Evolutionary conservation across 2,329 filamentous ascomycete genomes (phyloP).

Genomic region (Erysiphe pulchra): DNA sequence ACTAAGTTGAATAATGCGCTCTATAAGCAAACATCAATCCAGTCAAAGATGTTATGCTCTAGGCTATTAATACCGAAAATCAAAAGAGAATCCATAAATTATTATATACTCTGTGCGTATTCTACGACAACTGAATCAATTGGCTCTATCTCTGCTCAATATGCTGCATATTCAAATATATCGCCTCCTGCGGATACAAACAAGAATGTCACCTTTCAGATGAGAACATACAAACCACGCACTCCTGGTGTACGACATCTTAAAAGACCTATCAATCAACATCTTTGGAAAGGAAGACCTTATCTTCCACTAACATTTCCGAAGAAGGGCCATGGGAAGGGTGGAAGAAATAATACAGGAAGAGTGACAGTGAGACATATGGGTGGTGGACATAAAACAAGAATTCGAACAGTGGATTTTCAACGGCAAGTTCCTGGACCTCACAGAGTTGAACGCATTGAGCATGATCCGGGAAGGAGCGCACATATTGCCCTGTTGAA

Average conservation of each 20-base stretch:
- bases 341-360: slow-evolving; percentile 74
- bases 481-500: slow-evolving; percentile 79
- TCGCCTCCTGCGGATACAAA: slow-evolving; percentile 19
- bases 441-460: slow-evolving; percentile 77
- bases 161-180: slow-evolving; percentile 16
- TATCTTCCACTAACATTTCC: slow-evolving; percentile 62
- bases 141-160: slow-evolving; percentile 13
- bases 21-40: too few relatives aligned
- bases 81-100: background rate
- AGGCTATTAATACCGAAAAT: too few relatives aligned
- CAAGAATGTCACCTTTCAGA: slow-evolving; percentile 13
- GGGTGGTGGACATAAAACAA: slow-evolving; percentile 74
- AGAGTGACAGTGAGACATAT: slow-evolving; percentile 72
- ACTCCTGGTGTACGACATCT: slow-evolving; percentile 85
- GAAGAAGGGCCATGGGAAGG: slow-evolving; percentile 80
- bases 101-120: slow-evolving; percentile 16
- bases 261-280: slow-evolving; percentile 78
- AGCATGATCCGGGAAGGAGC: slow-evolving; percentile 82
- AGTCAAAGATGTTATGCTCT: too few relatives aligned
- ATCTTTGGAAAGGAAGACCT: slow-evolving; percentile 84
- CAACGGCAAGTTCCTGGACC: slow-evolving; percentile 51
- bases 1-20: too few relatives aligned
- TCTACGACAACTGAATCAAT: slow-evolving; percentile 19
- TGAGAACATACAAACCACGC: slow-evolving; percentile 79
- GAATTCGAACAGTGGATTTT: slow-evolving; percentile 84